Conservation (phyloP, 306 rosid genomes). For the Gillenia trifoliata region DNA sequence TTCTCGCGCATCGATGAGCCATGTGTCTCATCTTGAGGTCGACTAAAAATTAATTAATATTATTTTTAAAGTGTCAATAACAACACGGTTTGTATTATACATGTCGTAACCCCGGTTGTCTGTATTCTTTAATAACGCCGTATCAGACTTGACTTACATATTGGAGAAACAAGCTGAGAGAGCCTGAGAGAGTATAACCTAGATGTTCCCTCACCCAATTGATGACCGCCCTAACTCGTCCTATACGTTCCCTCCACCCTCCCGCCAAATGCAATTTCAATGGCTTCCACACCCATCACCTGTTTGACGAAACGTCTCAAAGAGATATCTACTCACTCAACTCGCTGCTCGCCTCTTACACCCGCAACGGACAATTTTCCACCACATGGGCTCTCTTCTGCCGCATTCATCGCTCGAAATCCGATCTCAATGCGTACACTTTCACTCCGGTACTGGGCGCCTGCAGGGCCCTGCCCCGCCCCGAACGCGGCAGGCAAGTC, state of each 20-base stretch:
- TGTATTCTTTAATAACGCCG: too few species aligned
- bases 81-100: too few species aligned
- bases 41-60: too few species aligned
- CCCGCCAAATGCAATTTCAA: not conserved
- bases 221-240: not conserved
- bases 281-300: slow-evolving; percentile 20
- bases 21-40: too few species aligned
- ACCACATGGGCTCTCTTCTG: slow-evolving; percentile 41
- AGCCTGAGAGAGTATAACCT: not conserved
- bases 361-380: slow-evolving; percentile 25
- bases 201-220: not conserved
- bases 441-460: slow-evolving; percentile 46
- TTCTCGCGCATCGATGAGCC: too few species aligned
- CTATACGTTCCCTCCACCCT: not conserved
- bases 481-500: slow-evolving; percentile 34
- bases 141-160: not conserved
- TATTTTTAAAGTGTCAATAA: too few species aligned
- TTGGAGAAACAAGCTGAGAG: not conserved
- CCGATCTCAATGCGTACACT: slow-evolving; percentile 35
- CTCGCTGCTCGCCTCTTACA: slow-evolving; percentile 35
- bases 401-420: slow-evolving; percentile 26
- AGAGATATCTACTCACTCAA: slow-evolving; percentile 30
- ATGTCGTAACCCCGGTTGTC: too few species aligned
- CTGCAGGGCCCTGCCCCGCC: slow-evolving; percentile 26
- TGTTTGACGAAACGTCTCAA: slow-evolving; percentile 36